Percentiles rank a stretch among this genome's conserved stretches.
phyloP scores from a whole-genome alignment of 1,284 basidiomycete genomes.

The Melampsora abietis-canadensis region DNA sequence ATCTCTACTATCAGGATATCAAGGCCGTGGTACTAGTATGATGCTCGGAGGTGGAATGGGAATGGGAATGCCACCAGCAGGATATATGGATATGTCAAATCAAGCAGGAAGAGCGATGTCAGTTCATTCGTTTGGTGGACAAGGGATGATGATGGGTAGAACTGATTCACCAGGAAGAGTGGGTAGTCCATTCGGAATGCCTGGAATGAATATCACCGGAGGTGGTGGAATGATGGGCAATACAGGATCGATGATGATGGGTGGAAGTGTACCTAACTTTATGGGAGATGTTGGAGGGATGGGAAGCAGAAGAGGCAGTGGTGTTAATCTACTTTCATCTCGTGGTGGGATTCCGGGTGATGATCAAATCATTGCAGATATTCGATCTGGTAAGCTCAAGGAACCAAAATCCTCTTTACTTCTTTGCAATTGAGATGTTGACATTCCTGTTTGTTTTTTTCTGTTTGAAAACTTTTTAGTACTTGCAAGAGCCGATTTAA shows the following conservation, averaged over 20 bases:
- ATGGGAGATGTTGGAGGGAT: constrained; percentile 27
- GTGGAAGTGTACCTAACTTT: constrained; percentile 23
- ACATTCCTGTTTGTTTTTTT: constrained; percentile 11
- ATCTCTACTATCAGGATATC: constrained; percentile 42
- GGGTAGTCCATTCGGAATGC: constrained; percentile 7
- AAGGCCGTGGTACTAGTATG: constrained; percentile 34
- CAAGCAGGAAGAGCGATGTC: constrained; percentile 38
- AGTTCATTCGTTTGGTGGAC: constrained; percentile 39
- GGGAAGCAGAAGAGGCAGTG: constrained; percentile 37
- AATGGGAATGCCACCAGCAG: constrained; percentile 23
- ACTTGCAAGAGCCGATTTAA: constrained; percentile 72
- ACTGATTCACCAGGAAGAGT: constrained; percentile 26
- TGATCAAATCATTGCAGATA: constrained; percentile 46
- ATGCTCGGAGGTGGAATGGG: constrained; percentile 15
- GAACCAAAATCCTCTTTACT: not conserved
- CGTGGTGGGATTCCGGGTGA: constrained; percentile 44
- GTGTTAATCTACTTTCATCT: constrained; percentile 19
- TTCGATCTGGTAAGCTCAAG: constrained; percentile 43
- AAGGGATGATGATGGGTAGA: constrained; percentile 42
- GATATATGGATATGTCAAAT: constrained; percentile 22
- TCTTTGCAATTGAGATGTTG: constrained; percentile 4
- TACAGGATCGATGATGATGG: constrained; percentile 28
- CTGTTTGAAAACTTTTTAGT: constrained; percentile 63
- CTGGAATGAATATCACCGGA: constrained; percentile 5
- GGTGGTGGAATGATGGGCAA: constrained; percentile 2